Evolutionary conservation across 1,284 basidiomycete species (phyloP).

Genomic region (Golubevia sp.): DNA sequence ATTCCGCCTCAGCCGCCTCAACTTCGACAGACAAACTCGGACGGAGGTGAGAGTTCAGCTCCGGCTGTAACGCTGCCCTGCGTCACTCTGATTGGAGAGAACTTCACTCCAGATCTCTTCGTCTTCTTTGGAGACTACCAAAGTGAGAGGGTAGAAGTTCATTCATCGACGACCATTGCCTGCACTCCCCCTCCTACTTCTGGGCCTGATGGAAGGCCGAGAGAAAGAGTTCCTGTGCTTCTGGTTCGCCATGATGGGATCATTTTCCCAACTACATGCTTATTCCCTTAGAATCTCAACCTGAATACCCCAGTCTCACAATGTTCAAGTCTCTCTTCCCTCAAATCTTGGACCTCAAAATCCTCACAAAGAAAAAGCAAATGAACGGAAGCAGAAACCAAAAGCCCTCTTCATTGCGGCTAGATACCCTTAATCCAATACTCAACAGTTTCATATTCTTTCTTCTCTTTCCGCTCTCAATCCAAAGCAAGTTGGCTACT

Average conservation of each 20-base stretch:
- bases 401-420: too few species aligned
- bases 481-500: too few species aligned
- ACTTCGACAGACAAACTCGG: constrained; percentile 4
- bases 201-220: constrained; percentile 19
- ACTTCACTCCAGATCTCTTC: constrained; percentile 34
- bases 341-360: too few species aligned
- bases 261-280: constrained; percentile 33
- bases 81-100: constrained; percentile 42
- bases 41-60: neutral
- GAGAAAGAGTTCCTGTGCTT: constrained; percentile 30
- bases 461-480: too few species aligned
- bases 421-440: too few species aligned
- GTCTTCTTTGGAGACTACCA: constrained; percentile 50
- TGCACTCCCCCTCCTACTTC: constrained; percentile 44
- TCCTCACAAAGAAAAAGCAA: too few species aligned
- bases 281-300: neutral
- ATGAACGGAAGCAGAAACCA: too few species aligned
- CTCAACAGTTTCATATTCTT: too few species aligned
- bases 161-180: constrained; percentile 29
- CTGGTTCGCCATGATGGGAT: constrained; percentile 44
- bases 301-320: too few species aligned
- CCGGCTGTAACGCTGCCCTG: constrained; percentile 11
- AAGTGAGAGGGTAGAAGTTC: constrained; percentile 27
- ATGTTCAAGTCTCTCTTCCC: too few species aligned
- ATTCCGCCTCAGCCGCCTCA: constrained; percentile 7